Conservation (phyloP, 208 protist genomes). For the Crithidia acanthocephali region DNA sequence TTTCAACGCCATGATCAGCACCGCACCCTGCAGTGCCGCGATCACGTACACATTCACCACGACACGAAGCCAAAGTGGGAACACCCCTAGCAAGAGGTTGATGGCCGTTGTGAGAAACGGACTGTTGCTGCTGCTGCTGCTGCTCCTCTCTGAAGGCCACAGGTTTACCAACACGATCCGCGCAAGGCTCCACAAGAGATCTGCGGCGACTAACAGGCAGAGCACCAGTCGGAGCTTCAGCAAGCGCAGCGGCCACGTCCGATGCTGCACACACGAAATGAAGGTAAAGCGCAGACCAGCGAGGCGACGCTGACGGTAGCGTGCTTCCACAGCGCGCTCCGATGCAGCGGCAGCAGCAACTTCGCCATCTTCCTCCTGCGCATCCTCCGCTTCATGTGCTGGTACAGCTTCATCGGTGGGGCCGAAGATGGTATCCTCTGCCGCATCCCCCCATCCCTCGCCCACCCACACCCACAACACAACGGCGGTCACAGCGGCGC, state of each 20-base stretch:
- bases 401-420: background rate
- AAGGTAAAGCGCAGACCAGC: conserved; percentile 24
- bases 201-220: conserved; percentile 33
- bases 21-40: conserved; percentile 6
- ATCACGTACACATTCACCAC: conserved; percentile 27
- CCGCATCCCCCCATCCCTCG: conserved; percentile 18
- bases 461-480: conserved; percentile 30
- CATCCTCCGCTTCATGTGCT: background rate
- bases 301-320: conserved; percentile 6
- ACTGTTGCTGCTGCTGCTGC: background rate
- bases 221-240: conserved; percentile 39
- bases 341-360: background rate
- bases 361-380: background rate
- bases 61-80: conserved; percentile 20
- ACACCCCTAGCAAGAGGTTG: conserved; percentile 4
- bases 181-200: conserved; percentile 27
- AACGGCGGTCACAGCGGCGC: conserved; percentile 9
- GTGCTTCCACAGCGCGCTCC: background rate
- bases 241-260: conserved; percentile 28
- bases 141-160: background rate
- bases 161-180: conserved; percentile 7
- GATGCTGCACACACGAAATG: conserved; percentile 17
- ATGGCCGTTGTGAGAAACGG: background rate
- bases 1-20: conserved; percentile 27
- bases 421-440: conserved; percentile 9